phyloP scores from a whole-genome alignment of 2,329 filamentous ascomycete genomes.

The Byssochlamys sp. region DNA sequence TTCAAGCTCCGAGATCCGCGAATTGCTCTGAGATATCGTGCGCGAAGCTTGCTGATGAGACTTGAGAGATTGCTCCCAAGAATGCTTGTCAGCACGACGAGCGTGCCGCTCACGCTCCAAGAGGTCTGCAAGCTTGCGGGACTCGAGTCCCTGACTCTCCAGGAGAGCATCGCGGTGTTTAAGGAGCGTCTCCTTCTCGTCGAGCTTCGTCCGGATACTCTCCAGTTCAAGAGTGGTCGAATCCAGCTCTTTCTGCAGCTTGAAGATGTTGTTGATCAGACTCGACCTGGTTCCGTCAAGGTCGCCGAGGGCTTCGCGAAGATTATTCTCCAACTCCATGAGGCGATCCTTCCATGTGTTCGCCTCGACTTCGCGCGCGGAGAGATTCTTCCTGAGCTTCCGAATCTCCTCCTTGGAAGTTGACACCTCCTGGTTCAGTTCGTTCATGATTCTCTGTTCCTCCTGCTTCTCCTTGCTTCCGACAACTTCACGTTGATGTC shows the following conservation, averaged over 20 bases:
- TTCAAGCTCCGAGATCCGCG: conserved; percentile 77
- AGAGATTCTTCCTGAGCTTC: conserved; percentile 70
- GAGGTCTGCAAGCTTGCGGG: conserved; percentile 71
- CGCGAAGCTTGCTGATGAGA: conserved; percentile 79
- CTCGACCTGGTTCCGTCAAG: conserved; percentile 76
- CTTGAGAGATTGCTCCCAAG: conserved; percentile 80
- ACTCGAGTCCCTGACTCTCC: conserved; percentile 80
- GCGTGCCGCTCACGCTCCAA: conserved; percentile 81
- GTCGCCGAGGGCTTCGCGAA: conserved; percentile 79
- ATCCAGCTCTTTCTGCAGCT: conserved; percentile 79
- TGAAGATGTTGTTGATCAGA: conserved; percentile 75
- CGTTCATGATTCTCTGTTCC: conserved; percentile 83
- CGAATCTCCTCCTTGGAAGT: conserved; percentile 77
- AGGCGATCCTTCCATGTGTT: conserved; percentile 84
- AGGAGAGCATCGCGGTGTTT: conserved; percentile 80
- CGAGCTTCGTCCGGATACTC: conserved; percentile 61
- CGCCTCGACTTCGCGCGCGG: conserved; percentile 76
- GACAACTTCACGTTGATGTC: conserved; percentile 76
- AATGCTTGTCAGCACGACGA: conserved; percentile 75
- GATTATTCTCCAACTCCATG: conserved; percentile 77
- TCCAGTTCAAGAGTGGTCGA: conserved; percentile 75
- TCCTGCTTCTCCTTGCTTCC: conserved; percentile 87
- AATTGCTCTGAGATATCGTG: conserved; percentile 74
- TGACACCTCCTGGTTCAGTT: conserved; percentile 76
- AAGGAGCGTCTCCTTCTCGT: conserved; percentile 85